Evolutionary conservation across 2,329 filamentous ascomycete genomes (phyloP).

Genomic region (Fusarium pseudograminearum): DNA sequence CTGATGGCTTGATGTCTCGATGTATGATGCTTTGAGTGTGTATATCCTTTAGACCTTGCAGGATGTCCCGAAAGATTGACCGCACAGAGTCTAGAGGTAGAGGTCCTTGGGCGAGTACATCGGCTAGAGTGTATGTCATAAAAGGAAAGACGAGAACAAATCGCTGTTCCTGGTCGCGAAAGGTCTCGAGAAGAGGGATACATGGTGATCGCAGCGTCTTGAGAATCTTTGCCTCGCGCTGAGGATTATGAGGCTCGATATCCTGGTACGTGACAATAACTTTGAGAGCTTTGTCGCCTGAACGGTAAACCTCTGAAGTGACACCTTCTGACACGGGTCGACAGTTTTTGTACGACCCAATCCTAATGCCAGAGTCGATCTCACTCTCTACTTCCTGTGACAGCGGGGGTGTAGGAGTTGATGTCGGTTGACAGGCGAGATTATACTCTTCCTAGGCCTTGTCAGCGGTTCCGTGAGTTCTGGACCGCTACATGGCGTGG

Average conservation of each 20-base stretch:
- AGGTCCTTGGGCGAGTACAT: constrained; percentile 68
- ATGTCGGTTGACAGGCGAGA: constrained; percentile 53
- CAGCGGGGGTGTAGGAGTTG: constrained; percentile 20
- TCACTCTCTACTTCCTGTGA: constrained; percentile 11
- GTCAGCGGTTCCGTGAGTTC: constrained; percentile 43
- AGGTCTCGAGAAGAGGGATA: constrained; percentile 78
- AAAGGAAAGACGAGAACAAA: constrained; percentile 89
- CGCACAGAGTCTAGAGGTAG: constrained; percentile 51
- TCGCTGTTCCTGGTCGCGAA: constrained; percentile 76
- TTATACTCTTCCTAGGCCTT: constrained; percentile 69
- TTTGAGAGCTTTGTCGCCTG: constrained; percentile 77
- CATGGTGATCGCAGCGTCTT: constrained; percentile 65
- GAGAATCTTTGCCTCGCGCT: constrained; percentile 83
- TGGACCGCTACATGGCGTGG: constrained; percentile 29
- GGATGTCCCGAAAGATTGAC: constrained; percentile 72
- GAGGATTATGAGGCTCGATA: constrained; percentile 84
- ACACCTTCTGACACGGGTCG: constrained; percentile 73
- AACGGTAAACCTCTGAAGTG: constrained; percentile 86
- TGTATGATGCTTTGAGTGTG: constrained; percentile 86
- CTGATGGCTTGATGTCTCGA: constrained; percentile 93
- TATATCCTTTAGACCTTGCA: constrained; percentile 76
- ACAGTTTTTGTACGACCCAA: constrained; percentile 67
- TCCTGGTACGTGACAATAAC: constrained; percentile 81
- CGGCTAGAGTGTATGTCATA: constrained; percentile 77
- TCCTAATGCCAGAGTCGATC: constrained; percentile 55